Evolutionary conservation across 768 basidiomycete species (phyloP).

Genomic region (Agaricus blazei): DNA sequence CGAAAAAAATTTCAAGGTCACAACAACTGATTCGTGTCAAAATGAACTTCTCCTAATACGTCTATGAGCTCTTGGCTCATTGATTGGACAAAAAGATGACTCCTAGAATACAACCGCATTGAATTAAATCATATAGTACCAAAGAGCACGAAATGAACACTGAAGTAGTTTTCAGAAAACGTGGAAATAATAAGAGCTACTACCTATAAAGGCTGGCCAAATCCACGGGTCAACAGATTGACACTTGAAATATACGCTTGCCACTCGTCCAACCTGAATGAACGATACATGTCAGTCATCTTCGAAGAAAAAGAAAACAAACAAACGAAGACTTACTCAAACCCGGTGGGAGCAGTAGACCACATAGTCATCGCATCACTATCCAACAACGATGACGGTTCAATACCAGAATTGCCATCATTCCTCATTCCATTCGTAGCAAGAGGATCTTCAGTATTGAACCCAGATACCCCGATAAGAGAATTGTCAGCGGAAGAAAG

Average conservation of each 20-base stretch:
- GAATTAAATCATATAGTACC: too few species aligned
- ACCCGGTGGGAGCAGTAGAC: slow-evolving; percentile 54
- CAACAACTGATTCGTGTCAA: too few species aligned
- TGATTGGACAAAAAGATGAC: too few species aligned
- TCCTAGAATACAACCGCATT: too few species aligned
- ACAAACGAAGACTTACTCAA: slow-evolving; percentile 41
- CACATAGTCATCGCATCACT: slow-evolving; percentile 55
- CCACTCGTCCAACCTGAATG: slow-evolving; percentile 38
- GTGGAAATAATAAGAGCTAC: background rate
- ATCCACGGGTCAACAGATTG: slow-evolving; percentile 20
- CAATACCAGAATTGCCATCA: background rate
- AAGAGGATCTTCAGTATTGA: background rate
- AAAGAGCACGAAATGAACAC: too few species aligned
- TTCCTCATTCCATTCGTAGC: background rate
- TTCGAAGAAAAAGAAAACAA: background rate
- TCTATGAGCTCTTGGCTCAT: too few species aligned
- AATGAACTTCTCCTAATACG: too few species aligned
- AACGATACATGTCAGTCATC: background rate
- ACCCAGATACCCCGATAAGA: background rate
- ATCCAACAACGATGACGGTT: slow-evolving; percentile 28
- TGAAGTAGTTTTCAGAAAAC: too few species aligned
- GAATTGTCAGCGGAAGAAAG: background rate
- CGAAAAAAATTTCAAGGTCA: too few species aligned
- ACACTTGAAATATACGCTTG: slow-evolving; percentile 11
- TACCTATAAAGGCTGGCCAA: background rate